Percentiles rank a stretch among this genome's conserved stretches.
Conservation (phyloP, 2,329 filamentous ascomycete species). For the Alternaria triticimaculans region DNA sequence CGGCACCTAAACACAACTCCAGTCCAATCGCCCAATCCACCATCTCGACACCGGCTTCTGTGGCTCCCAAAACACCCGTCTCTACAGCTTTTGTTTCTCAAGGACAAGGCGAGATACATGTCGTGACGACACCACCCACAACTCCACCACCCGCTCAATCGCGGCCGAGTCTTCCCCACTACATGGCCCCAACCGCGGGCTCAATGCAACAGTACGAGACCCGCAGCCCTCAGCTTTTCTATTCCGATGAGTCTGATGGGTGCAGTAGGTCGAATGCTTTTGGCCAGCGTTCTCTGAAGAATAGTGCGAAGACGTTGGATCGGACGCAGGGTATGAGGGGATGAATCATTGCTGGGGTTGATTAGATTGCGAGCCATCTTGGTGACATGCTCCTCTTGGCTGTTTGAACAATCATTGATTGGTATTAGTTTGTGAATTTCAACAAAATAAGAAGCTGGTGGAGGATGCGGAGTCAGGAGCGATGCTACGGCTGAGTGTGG, state of each 20-base stretch:
- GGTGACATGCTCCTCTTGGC: not conserved
- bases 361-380: too few species aligned
- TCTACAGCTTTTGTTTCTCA: not conserved
- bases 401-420: not conserved
- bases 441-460: not conserved
- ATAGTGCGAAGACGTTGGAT: slow-evolving; percentile 1
- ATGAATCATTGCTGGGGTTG: not conserved
- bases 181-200: not conserved
- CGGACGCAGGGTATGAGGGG: not conserved
- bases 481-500: not conserved
- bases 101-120: not conserved
- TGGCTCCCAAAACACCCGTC: not conserved
- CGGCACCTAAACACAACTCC: not conserved
- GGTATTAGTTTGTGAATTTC: not conserved
- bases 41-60: not conserved
- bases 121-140: not conserved
- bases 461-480: not conserved
- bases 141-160: not conserved
- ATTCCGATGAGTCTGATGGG: not conserved
- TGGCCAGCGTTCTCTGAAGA: not conserved
- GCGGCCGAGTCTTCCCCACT: not conserved
- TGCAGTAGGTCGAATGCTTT: not conserved
- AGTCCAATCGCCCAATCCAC: not conserved
- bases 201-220: not conserved
- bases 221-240: slow-evolving; percentile 5